A percentile compares a stretch with the other conserved stretches of the same genome.
These are phyloP conservation scores for Lineolata rhizophorae DNA, from an alignment of 495 filamentous ascomycete species.

Conservation along the genomic window DNA sequence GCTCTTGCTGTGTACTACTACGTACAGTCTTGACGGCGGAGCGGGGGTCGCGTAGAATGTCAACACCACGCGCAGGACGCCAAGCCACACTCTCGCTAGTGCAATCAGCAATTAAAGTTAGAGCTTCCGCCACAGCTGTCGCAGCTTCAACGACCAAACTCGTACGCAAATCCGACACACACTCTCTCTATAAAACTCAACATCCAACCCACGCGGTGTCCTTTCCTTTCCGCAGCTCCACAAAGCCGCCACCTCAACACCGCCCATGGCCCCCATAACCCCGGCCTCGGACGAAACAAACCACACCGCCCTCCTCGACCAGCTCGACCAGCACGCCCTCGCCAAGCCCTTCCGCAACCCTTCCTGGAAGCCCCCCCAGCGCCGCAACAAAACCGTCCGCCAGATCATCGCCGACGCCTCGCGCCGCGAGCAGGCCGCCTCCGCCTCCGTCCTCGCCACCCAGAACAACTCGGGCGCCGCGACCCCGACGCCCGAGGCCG, in stretches of 20 bases:
- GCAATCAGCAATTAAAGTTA: too few relatives aligned
- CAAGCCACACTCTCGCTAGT: too few relatives aligned
- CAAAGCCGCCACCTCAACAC: background rate
- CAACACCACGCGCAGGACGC: too few relatives aligned
- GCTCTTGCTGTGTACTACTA: too few relatives aligned
- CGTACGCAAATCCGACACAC: too few relatives aligned
- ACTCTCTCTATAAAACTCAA: background rate
- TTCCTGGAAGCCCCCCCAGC: conserved; percentile 73
- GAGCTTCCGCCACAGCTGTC: too few relatives aligned
- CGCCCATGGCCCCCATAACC: conserved; percentile 21
- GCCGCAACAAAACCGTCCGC: conserved; percentile 96
- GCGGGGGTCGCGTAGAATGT: too few relatives aligned
- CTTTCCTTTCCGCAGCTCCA: background rate
- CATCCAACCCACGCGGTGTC: background rate
- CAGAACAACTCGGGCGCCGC: conserved; percentile 63
- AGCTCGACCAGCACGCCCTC: conserved; percentile 66
- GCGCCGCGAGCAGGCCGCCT: conserved; percentile 36
- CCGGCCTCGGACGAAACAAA: conserved; percentile 18
- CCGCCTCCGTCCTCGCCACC: conserved; percentile 52
- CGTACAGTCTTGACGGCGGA: too few relatives aligned
- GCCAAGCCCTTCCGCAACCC: conserved; percentile 73
- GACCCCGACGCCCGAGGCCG: conserved; percentile 36
- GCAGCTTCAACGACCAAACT: too few relatives aligned
- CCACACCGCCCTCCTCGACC: conserved; percentile 39
- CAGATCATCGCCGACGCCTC: conserved; percentile 81